Percentiles rank a stretch among this genome's conserved stretches.
These are phyloP conservation scores for Citrus maxima DNA, from an alignment of 345 rosid species.

Conservation along the genomic window DNA sequence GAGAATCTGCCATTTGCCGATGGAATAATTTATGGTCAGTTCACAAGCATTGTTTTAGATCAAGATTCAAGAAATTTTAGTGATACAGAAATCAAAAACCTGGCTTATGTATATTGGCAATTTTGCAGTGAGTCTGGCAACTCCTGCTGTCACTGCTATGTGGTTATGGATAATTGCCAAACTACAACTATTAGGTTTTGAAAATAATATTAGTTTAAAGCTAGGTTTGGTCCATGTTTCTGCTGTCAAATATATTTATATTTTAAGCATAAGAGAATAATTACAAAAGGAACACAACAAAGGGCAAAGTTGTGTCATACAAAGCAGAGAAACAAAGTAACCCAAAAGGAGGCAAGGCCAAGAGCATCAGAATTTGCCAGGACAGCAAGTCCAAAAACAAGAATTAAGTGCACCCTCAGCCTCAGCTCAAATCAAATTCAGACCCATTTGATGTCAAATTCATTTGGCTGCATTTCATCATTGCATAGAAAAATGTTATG, in stretches of 20 bases:
- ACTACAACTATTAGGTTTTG: too few relatives aligned
- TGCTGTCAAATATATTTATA: neutral
- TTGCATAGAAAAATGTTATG: neutral
- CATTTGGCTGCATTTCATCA: neutral
- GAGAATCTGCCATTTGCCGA: neutral
- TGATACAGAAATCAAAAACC: neutral
- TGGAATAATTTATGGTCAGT: neutral
- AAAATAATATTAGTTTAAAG: neutral
- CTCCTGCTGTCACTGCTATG: neutral
- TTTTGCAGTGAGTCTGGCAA: neutral
- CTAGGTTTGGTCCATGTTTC: neutral
- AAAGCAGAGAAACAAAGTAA: neutral
- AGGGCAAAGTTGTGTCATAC: neutral
- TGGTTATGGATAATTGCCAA: neutral
- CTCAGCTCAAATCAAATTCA: neutral
- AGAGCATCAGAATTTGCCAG: neutral
- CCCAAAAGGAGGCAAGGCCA: neutral
- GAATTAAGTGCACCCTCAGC: neutral
- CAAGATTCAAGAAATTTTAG: neutral
- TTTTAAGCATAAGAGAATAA: neutral
- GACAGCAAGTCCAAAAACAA: neutral
- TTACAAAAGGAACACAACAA: neutral
- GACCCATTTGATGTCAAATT: neutral
- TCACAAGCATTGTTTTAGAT: neutral
- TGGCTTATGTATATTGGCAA: neutral